Conservation (phyloP, 495 filamentous ascomycete genomes). For the Aspergillus sclerotioniger region DNA sequence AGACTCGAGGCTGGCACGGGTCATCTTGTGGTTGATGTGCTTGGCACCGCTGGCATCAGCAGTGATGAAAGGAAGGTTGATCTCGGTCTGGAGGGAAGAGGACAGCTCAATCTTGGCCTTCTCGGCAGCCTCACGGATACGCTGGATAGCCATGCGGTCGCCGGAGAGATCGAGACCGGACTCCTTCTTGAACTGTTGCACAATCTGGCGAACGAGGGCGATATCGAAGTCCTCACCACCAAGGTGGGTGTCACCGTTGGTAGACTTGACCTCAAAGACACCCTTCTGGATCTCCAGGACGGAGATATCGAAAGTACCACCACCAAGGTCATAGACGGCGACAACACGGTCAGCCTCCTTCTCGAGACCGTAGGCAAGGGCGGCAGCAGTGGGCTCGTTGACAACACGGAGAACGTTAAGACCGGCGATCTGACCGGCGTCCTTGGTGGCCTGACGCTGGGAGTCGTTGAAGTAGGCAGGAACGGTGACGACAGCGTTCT, state of each 20-base stretch:
- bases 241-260: constrained; percentile 96
- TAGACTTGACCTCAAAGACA: constrained; percentile 98
- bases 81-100: constrained; percentile 93
- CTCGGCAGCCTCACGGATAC: constrained; percentile 98
- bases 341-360: constrained; percentile 89
- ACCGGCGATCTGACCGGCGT: constrained; percentile 93
- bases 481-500: constrained; percentile 95
- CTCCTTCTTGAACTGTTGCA: constrained; percentile 95
- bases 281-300: constrained; percentile 96
- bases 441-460: constrained; percentile 96
- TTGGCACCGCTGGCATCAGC: constrained; percentile 91
- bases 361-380: constrained; percentile 91
- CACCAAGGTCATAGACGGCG: constrained; percentile 96
- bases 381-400: constrained; percentile 94
- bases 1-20: constrained; percentile 86
- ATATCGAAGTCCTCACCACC: constrained; percentile 99
- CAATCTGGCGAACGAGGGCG: constrained; percentile 88
- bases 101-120: constrained; percentile 99
- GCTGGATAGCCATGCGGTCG: constrained; percentile 98
- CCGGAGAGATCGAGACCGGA: constrained; percentile 84
- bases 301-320: constrained; percentile 98
- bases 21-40: constrained; percentile 96
- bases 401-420: constrained; percentile 95
- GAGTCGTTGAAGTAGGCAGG: constrained; percentile 99
- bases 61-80: constrained; percentile 98